A percentile compares a stretch with the other conserved stretches of the same genome.
Conservation (phyloP, 768 basidiomycete genomes). For the Phylloporus sp. region DNA sequence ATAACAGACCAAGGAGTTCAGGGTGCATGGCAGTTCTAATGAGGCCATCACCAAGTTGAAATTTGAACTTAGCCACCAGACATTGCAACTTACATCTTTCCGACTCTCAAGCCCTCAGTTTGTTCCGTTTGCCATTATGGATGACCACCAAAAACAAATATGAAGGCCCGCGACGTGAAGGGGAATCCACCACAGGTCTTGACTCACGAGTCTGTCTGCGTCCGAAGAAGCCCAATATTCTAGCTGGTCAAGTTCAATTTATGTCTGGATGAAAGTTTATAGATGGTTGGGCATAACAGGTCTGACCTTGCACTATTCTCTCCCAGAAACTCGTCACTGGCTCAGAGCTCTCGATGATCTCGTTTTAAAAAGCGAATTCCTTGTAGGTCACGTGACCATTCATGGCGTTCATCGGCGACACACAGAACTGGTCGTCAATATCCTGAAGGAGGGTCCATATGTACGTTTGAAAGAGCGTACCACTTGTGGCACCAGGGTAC, state of each 20-base stretch:
- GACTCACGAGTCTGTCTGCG: too few relatives aligned
- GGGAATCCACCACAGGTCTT: not conserved
- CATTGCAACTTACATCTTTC: conserved; percentile 13
- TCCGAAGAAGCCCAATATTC: not conserved
- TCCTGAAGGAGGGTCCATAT: not conserved
- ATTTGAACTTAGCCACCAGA: too few relatives aligned
- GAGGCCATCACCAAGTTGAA: conserved; percentile 4
- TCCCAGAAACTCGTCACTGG: too few relatives aligned
- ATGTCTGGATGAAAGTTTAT: not conserved
- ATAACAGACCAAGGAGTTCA: conserved; percentile 10
- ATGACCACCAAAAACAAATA: conserved; percentile 9
- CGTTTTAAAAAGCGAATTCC: too few relatives aligned
- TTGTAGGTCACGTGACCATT: conserved; percentile 11
- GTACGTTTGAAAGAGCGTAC: conserved; percentile 1
- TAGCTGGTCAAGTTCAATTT: not conserved
- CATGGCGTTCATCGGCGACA: too few relatives aligned
- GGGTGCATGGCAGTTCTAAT: conserved; percentile 9
- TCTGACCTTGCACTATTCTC: conserved; percentile 3
- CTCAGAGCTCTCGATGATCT: too few relatives aligned
- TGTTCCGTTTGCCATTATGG: conserved; percentile 4
- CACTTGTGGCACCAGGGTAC: not conserved
- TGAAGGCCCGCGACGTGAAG: conserved; percentile 3
- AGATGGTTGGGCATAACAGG: not conserved
- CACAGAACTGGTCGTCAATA: not conserved
- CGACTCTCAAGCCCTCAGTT: conserved; percentile 5